A percentile compares a stretch with the other conserved stretches of the same genome.
Conservation (phyloP, 2,329 filamentous ascomycete genomes). For the Neofusicoccum kwambonambiense region DNA sequence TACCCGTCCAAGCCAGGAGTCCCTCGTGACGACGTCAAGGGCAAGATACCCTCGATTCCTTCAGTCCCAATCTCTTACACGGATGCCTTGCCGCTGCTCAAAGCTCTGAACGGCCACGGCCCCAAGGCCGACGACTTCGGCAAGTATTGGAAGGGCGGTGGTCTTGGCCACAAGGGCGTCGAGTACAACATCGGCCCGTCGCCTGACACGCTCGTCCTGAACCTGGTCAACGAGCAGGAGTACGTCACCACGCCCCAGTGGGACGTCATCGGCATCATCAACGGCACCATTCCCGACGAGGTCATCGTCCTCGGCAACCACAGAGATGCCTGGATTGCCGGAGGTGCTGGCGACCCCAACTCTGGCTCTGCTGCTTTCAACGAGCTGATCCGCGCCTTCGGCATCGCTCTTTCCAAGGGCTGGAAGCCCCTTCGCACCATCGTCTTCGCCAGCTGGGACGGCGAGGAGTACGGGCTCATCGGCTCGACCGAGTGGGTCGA, state of each 20-base stretch:
- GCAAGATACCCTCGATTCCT: slow-evolving; percentile 77
- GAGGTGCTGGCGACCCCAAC: slow-evolving; percentile 78
- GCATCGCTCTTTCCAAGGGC: slow-evolving; percentile 66
- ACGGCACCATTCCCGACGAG: slow-evolving; percentile 80
- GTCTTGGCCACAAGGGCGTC: slow-evolving; percentile 75
- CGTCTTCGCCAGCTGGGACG: slow-evolving; percentile 73
- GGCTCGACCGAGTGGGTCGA: slow-evolving; percentile 94
- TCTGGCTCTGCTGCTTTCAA: slow-evolving; percentile 77
- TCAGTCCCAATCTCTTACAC: slow-evolving; percentile 87
- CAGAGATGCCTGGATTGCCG: slow-evolving; percentile 83
- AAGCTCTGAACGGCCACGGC: slow-evolving; percentile 84
- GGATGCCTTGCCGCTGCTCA: slow-evolving; percentile 84
- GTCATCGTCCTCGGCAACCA: slow-evolving; percentile 91
- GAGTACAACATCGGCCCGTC: slow-evolving; percentile 84
- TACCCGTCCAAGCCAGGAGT: slow-evolving; percentile 91
- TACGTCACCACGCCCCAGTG: slow-evolving; percentile 52
- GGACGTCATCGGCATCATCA: slow-evolving; percentile 89
- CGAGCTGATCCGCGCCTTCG: slow-evolving; percentile 74
- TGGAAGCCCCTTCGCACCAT: slow-evolving; percentile 89
- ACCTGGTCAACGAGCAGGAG: slow-evolving; percentile 51
- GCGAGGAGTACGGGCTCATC: slow-evolving; percentile 77
- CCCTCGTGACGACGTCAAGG: slow-evolving; percentile 68
- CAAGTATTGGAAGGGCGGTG: slow-evolving; percentile 69
- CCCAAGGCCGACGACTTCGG: slow-evolving; percentile 73
- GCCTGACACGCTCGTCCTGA: slow-evolving; percentile 61